These are phyloP conservation scores for Ustilago hordei DNA, from an alignment of 1,284 basidiomycete species.

Conservation along the genomic window DNA sequence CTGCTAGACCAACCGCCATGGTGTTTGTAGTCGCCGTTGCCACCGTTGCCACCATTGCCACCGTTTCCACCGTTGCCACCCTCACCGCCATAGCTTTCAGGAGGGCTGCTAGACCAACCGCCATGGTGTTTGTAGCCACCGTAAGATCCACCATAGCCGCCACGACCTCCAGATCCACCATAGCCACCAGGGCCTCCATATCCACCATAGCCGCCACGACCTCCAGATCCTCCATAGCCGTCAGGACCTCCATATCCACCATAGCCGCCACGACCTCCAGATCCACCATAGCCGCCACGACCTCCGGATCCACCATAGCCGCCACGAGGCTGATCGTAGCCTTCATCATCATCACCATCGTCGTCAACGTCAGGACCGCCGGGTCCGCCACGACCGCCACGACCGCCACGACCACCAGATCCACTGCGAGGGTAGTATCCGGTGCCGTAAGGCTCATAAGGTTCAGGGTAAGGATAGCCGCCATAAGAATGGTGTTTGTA, in stretches of 20 bases:
- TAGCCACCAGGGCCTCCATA: slow-evolving; percentile 17
- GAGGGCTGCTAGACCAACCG: not conserved
- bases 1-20: not conserved
- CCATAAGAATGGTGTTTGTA: not conserved
- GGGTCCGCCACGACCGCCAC: slow-evolving; percentile 3
- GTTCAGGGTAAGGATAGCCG: not conserved
- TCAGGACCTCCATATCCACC: slow-evolving; percentile 11
- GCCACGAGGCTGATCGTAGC: not conserved
- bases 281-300: slow-evolving; percentile 9
- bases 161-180: slow-evolving; percentile 17
- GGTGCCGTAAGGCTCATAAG: not conserved
- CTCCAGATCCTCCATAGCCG: slow-evolving; percentile 17
- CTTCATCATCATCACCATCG: too few species aligned
- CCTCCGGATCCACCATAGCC: slow-evolving; percentile 18
- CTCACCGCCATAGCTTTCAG: slow-evolving; percentile 15
- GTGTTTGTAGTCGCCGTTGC: not conserved
- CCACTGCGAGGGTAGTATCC: slow-evolving; percentile 1
- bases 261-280: slow-evolving; percentile 7
- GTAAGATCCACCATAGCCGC: slow-evolving; percentile 7
- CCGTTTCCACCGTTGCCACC: slow-evolving; percentile 16
- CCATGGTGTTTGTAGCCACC: not conserved
- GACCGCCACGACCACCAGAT: not conserved
- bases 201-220: slow-evolving; percentile 19
- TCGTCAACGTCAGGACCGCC: slow-evolving; percentile 3
- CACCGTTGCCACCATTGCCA: slow-evolving; percentile 24